These are phyloP conservation scores for Proliferodiscus dingleyae DNA, from an alignment of 2,329 filamentous ascomycete species.

Conservation along the genomic window DNA sequence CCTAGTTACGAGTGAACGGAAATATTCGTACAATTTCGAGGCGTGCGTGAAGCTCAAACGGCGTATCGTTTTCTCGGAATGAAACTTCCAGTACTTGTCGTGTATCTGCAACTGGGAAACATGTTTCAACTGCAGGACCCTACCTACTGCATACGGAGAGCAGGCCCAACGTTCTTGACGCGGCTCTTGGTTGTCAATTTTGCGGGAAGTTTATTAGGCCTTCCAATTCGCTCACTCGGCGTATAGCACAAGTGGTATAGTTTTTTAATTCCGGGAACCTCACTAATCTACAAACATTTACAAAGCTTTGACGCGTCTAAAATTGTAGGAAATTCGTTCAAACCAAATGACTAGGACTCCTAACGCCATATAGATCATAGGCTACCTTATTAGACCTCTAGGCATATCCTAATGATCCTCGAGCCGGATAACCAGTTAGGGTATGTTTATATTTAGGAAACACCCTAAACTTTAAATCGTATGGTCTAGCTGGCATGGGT, in stretches of 20 bases:
- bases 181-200: too few species aligned
- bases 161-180: neutral
- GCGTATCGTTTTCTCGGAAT: neutral
- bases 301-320: too few species aligned
- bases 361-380: neutral
- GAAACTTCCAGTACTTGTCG: neutral
- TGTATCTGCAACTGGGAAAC: neutral
- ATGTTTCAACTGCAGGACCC: neutral
- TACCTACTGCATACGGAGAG: too few species aligned
- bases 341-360: too few species aligned
- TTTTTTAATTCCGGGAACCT: neutral
- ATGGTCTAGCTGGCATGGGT: neutral
- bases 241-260: too few species aligned
- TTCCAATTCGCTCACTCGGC: too few species aligned
- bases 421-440: neutral
- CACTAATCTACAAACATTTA: neutral
- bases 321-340: too few species aligned
- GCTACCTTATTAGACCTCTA: too few species aligned
- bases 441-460: neutral
- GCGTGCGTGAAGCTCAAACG: neutral
- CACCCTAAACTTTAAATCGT: neutral
- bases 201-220: too few species aligned
- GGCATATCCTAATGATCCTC: constrained; percentile 1
- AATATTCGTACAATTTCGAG: neutral
- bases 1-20: neutral